These are phyloP conservation scores for Xylariaceae sp. DNA, from an alignment of 2,329 filamentous ascomycete genomes.

Conservation along the genomic window DNA sequence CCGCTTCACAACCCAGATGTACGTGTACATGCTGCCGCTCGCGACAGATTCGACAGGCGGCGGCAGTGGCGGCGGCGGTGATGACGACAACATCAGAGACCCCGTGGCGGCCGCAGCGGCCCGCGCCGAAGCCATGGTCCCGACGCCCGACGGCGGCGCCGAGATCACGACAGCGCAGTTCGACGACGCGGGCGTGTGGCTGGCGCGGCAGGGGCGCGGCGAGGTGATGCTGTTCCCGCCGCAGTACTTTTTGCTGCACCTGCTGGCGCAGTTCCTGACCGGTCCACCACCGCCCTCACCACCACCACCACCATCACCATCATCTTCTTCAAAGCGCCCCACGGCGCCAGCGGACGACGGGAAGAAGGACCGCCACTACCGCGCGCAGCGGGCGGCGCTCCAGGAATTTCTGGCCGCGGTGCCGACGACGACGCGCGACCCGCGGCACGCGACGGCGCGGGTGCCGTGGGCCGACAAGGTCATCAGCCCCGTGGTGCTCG, in stretches of 20 bases:
- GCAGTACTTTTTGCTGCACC: slow-evolving; percentile 66
- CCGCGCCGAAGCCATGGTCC: slow-evolving; percentile 50
- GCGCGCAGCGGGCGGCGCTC: slow-evolving; percentile 43
- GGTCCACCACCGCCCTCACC: too few species aligned
- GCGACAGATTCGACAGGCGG: slow-evolving; percentile 4
- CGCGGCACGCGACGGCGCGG: slow-evolving; percentile 32
- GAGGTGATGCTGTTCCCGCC: slow-evolving; percentile 85
- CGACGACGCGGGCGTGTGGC: slow-evolving; percentile 61
- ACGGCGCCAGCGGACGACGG: slow-evolving; percentile 16
- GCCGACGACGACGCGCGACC: slow-evolving; percentile 34
- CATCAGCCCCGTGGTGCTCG: slow-evolving; percentile 48
- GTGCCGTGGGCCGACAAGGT: slow-evolving; percentile 54
- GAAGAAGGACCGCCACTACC: slow-evolving; percentile 28
- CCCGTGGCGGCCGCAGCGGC: slow-evolving; percentile 26
- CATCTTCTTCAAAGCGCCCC: too few species aligned
- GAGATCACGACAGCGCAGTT: slow-evolving; percentile 71
- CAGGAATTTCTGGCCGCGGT: slow-evolving; percentile 42
- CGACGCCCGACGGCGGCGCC: slow-evolving; percentile 61
- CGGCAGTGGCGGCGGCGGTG: too few species aligned
- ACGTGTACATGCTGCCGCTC: slow-evolving; percentile 78
- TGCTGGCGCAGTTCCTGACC: slow-evolving; percentile 47
- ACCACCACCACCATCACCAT: too few species aligned
- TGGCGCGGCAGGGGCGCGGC: slow-evolving; percentile 52
- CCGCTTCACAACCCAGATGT: slow-evolving; percentile 94
- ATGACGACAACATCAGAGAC: slow-evolving; percentile 10